Conservation (phyloP, 768 basidiomycete genomes). For the Mycena maculata region DNA sequence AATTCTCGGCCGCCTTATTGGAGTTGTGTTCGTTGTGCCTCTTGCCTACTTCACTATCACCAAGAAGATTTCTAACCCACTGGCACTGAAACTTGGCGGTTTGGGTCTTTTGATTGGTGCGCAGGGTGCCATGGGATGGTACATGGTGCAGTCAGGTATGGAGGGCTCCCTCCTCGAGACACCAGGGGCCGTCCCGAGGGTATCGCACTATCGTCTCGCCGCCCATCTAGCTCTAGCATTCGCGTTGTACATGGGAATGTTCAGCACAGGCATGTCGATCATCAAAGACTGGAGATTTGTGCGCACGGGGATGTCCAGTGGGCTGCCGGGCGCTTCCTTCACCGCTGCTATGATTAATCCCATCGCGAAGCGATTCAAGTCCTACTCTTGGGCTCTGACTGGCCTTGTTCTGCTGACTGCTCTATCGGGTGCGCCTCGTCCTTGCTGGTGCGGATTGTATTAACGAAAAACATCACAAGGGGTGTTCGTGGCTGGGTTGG, state of each 20-base stretch:
- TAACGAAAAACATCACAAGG: constrained; percentile 57
- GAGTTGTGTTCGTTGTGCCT: constrained; percentile 85
- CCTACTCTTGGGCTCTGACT: constrained; percentile 69
- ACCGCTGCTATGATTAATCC: constrained; percentile 65
- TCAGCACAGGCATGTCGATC: constrained; percentile 79
- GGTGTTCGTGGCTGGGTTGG: constrained; percentile 97
- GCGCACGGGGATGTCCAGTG: constrained; percentile 67
- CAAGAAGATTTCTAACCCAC: constrained; percentile 72
- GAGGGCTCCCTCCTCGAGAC: constrained; percentile 83
- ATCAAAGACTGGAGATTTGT: constrained; percentile 85
- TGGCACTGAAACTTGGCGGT: constrained; percentile 73
- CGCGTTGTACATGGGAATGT: constrained; percentile 93
- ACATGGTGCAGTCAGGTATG: constrained; percentile 98
- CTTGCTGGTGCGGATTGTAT: constrained; percentile 5
- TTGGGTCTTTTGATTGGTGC: constrained; percentile 87
- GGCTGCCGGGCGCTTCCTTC: constrained; percentile 57
- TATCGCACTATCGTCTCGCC: constrained; percentile 96
- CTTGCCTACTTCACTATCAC: constrained; percentile 82
- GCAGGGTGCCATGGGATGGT: constrained; percentile 96
- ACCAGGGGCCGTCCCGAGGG: constrained; percentile 90
- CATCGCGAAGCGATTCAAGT: constrained; percentile 66
- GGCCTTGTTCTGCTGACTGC: constrained; percentile 92
- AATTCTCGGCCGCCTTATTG: constrained; percentile 89
- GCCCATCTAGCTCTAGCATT: constrained; percentile 95
- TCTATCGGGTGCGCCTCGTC: constrained; percentile 74